Conservation (phyloP, 352 stramenopile species). For the Phytophthora quininea region DNA sequence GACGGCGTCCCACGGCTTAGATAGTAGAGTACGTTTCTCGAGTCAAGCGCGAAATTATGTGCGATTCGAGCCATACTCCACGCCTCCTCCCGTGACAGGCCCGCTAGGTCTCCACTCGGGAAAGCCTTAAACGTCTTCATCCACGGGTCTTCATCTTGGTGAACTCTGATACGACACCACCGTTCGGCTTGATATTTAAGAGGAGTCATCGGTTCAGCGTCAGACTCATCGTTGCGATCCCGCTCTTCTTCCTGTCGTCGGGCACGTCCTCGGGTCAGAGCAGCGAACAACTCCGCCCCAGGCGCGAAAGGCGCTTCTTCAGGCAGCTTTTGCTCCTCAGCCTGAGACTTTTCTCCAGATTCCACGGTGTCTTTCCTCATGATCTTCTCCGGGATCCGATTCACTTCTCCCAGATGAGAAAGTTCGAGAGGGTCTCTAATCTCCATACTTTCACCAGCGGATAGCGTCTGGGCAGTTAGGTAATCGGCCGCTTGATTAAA, state of each 20-base stretch:
- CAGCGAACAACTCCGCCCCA: neutral
- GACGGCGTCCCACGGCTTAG: neutral
- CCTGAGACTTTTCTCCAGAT: neutral
- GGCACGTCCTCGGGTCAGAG: neutral
- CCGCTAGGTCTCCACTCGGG: neutral
- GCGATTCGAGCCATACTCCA: neutral
- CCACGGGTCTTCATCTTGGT: neutral
- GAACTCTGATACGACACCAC: neutral
- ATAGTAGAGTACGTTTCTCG: neutral
- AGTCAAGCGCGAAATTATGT: neutral
- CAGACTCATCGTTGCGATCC: neutral
- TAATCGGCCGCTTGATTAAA: constrained; percentile 6
- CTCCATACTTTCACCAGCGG: neutral
- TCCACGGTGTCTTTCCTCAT: neutral
- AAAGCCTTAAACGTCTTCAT: neutral
- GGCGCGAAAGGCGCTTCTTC: neutral
- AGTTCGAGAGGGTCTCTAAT: neutral
- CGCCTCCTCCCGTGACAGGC: neutral
- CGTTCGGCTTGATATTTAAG: neutral
- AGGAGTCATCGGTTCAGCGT: neutral
- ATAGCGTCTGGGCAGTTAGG: neutral
- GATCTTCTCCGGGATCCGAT: neutral
- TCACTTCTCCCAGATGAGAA: neutral
- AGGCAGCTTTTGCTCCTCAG: neutral
- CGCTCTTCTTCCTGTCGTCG: no score